A percentile compares a stretch with the other conserved stretches of the same genome.
Conservation (phyloP, 225 moss, liverwort and hornwort species). For the Bryoerythrophyllum caledonicum region DNA sequence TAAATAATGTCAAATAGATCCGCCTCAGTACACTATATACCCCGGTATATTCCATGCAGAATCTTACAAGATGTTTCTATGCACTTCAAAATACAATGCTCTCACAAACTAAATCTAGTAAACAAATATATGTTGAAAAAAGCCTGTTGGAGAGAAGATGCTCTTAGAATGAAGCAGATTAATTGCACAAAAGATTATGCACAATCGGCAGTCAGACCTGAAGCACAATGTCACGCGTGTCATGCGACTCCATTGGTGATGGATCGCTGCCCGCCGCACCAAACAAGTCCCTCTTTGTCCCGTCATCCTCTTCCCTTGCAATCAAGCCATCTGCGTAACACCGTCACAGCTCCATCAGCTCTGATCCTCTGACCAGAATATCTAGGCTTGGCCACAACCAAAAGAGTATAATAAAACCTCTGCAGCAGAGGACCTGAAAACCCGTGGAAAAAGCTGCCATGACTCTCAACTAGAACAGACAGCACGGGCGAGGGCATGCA, state of each 20-base stretch:
- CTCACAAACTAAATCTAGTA: too few relatives aligned
- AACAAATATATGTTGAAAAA: too few relatives aligned
- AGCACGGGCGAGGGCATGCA: neutral
- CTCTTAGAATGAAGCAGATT: neutral
- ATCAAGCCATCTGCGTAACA: slow-evolving; percentile 45
- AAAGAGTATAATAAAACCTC: neutral
- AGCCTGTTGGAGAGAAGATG: too few relatives aligned
- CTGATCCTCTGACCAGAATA: too few relatives aligned
- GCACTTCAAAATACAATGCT: too few relatives aligned
- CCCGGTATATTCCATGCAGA: too few relatives aligned
- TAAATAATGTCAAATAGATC: too few relatives aligned
- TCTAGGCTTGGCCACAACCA: too few relatives aligned
- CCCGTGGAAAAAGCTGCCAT: neutral
- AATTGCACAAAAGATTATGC: neutral
- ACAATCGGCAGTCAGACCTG: slow-evolving; percentile 34
- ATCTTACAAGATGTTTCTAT: too few relatives aligned
- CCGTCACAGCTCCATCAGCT: slow-evolving; percentile 16
- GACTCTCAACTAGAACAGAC: neutral
- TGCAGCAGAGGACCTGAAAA: neutral
- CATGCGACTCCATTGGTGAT: slow-evolving; percentile 47
- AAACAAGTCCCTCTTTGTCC: slow-evolving; percentile 54
- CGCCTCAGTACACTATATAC: too few relatives aligned
- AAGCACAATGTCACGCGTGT: slow-evolving; percentile 51
- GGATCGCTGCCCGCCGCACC: slow-evolving; percentile 58
- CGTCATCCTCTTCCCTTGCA: slow-evolving; percentile 55